Base-by-base conservation (phyloP, 2,329 filamentous ascomycete genomes). In the Zasmidium citrigriseum region DNA sequence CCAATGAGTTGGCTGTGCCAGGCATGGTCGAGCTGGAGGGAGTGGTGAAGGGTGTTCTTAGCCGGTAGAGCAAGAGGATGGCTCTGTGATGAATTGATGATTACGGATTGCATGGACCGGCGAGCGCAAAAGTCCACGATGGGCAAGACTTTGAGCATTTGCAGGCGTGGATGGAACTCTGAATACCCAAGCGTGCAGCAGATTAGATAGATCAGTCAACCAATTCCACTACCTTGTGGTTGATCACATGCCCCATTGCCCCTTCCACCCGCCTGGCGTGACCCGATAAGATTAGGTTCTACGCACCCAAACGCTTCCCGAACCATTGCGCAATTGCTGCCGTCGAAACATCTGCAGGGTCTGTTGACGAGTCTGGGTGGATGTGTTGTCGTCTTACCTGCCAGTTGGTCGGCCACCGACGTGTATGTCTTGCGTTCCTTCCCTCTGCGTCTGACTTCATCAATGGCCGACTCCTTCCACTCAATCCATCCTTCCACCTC, bases 11-110 rank as follows among this genome's bases (percentile, higher is more conserved):
- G 18, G 77, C 78, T 59, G 76, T 87, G 10, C 78, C 78, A 52
- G 82, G 83, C 0, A 80, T 80, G 50, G 79, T 83, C 54, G 77
- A 86, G 58, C 69, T 88, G 27, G 77, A 84, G 38, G 85, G 85
- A 0, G 75, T 70, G 55, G 82, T 87, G 21, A 79, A 78, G 61
- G 79, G 79, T 53, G 77, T 82, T 22, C 75, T 83, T 73, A 58
- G 63, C 46, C 58, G 64, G 45, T 66, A 55, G 23, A 51, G 22
- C n/a, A 22, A 9, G 18, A 22, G 27, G 24, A 27, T 10, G 9
- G 34, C 47, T 4, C 20, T 0, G 38, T 4, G 20, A 50, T 20
- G 29, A 48, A 46, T 12, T 46, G 53, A 41, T n/a, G 21, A 38
- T 20, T 23, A 27, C 38, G 45, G n/a, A 45, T 5, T 22, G 29